These are phyloP conservation scores for Quillaja saponaria DNA, from an alignment of 306 rosid species.

Conservation along the genomic window DNA sequence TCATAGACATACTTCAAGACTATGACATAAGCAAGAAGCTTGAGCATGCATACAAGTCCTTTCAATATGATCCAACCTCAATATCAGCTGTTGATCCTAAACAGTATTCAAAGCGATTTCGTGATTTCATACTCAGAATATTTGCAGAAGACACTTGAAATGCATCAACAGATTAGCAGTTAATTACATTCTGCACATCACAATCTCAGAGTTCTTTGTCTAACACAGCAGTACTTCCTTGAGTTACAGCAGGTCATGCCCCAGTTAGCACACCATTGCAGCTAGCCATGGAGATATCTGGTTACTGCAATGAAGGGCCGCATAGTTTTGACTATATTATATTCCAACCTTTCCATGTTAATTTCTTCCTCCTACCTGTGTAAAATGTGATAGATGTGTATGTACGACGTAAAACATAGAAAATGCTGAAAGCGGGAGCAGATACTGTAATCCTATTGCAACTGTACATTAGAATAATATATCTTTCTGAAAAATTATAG, in stretches of 20 bases:
- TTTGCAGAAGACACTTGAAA: slow-evolving; percentile 55
- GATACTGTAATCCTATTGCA: slow-evolving; percentile 24
- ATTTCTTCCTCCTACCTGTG: slow-evolving; percentile 22
- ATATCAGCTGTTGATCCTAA: slow-evolving; percentile 94
- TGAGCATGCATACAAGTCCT: slow-evolving; percentile 93
- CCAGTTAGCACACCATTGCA: not conserved
- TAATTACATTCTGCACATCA: slow-evolving; percentile 13
- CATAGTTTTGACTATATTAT: slow-evolving; percentile 10
- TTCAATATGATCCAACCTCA: slow-evolving; percentile 86
- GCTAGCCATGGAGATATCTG: not conserved
- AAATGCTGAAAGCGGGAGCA: slow-evolving; percentile 23
- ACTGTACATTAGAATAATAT: slow-evolving; percentile 17
- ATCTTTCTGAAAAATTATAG: slow-evolving; percentile 12
- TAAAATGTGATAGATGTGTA: slow-evolving; percentile 1
- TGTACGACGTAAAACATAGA: slow-evolving; percentile 13
- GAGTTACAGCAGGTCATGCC: slow-evolving; percentile 6
- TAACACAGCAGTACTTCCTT: not conserved
- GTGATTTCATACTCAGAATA: slow-evolving; percentile 70
- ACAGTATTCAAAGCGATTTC: slow-evolving; percentile 88
- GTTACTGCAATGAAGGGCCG: slow-evolving; percentile 9
- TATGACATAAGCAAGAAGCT: slow-evolving; percentile 98
- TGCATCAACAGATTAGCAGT: not conserved
- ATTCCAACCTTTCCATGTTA: slow-evolving; percentile 4
- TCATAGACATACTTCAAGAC: slow-evolving; percentile 97
- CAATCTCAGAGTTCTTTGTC: not conserved